Percentiles rank a stretch among this genome's conserved stretches.
Evolutionary conservation across 768 basidiomycete genomes (phyloP).

Genomic region (Pleurotus tuoliensis): DNA sequence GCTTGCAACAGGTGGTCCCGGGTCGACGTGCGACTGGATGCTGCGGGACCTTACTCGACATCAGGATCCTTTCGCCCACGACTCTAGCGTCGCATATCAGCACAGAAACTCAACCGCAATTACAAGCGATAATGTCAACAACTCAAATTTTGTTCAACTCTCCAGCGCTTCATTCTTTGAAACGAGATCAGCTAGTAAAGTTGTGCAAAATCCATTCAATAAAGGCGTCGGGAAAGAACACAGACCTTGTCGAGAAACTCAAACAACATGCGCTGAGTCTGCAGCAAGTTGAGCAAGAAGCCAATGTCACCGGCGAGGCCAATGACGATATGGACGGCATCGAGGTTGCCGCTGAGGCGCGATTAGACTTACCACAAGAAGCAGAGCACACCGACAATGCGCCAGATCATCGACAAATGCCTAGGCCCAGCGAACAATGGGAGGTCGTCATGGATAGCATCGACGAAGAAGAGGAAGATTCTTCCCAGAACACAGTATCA

Average conservation of each 20-base stretch:
- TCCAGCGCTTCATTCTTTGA: constrained; percentile 77
- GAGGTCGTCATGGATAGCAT: constrained; percentile 85
- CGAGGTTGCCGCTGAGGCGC: not conserved
- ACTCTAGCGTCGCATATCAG: not conserved
- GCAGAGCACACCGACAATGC: not conserved
- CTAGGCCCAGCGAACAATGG: constrained; percentile 79
- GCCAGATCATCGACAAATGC: constrained; percentile 18
- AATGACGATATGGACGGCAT: constrained; percentile 10
- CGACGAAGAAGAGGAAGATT: constrained; percentile 58
- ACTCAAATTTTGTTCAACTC: constrained; percentile 84
- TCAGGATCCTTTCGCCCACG: not conserved
- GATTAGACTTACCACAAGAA: not conserved
- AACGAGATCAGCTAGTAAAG: constrained; percentile 80
- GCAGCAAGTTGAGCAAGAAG: constrained; percentile 45
- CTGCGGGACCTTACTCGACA: no score
- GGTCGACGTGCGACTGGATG: not conserved
- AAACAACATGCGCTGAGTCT: constrained; percentile 65
- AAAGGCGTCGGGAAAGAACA: constrained; percentile 78
- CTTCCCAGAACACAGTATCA: constrained; percentile 45
- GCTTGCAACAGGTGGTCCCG: not conserved
- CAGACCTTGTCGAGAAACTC: constrained; percentile 66
- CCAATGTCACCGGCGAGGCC: constrained; percentile 9
- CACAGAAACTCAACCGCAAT: no score
- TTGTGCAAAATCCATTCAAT: constrained; percentile 81
- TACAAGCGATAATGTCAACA: constrained; percentile 24